Conservation (phyloP, 2,329 filamentous ascomycete species). For the Atkinsonella texensis region DNA sequence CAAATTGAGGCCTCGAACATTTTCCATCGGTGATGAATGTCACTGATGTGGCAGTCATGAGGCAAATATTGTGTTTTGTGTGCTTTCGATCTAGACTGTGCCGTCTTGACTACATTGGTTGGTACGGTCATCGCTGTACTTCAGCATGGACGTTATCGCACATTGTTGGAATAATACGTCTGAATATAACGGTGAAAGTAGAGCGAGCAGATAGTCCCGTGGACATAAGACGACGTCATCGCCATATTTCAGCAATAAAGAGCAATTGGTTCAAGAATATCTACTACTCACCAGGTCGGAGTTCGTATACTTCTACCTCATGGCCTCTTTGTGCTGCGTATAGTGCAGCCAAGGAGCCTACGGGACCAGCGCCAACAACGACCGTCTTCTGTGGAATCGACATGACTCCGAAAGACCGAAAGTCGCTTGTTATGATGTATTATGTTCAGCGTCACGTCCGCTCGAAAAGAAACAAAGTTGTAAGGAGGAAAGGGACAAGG, state of each 20-base stretch:
- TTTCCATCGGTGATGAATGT: background rate
- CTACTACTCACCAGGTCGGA: constrained; percentile 63
- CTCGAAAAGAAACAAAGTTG: background rate
- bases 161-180: too few species aligned
- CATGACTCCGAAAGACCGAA: background rate
- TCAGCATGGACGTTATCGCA: too few species aligned
- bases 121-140: too few species aligned
- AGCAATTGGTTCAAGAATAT: background rate
- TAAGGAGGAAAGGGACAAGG: background rate
- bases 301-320: constrained; percentile 86
- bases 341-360: constrained; percentile 80
- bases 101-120: too few species aligned
- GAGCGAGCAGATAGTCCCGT: too few species aligned
- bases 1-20: background rate
- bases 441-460: too few species aligned
- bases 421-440: background rate
- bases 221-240: too few species aligned
- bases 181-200: too few species aligned
- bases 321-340: constrained; percentile 85
- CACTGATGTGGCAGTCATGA: too few species aligned
- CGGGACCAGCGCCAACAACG: constrained; percentile 84
- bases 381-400: constrained; percentile 49
- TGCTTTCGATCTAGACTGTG: too few species aligned
- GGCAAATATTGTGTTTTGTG: too few species aligned
- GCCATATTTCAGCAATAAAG: background rate